A percentile compares a stretch with the other conserved stretches of the same genome.
phyloP scores from a whole-genome alignment of 371 early-diverging fungal species.

The Conidiobolus incongruus region DNA sequence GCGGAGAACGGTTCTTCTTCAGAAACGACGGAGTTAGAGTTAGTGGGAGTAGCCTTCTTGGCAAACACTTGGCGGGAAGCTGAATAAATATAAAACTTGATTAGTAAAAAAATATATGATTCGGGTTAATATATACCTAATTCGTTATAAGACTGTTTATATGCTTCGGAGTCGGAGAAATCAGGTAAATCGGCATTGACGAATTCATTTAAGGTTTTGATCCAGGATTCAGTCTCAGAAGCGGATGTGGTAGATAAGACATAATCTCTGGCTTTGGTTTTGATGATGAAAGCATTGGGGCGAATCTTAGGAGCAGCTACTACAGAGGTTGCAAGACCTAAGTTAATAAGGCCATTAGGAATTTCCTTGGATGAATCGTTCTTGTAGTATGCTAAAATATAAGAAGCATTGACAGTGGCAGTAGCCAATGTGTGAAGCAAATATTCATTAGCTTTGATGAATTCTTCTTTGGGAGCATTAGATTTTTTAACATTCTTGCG shows the following conservation, averaged over 20 bases:
- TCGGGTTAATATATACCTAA: not conserved
- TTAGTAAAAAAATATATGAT: not conserved
- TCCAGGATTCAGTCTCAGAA: constrained; percentile 15
- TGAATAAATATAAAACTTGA: too few species aligned
- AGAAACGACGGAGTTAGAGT: not conserved
- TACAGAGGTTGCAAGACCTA: constrained; percentile 12
- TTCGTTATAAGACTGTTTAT: constrained; percentile 2
- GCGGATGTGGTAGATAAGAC: constrained; percentile 14
- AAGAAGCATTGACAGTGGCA: constrained; percentile 14
- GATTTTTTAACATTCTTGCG: constrained; percentile 12
- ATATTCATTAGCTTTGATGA: constrained; percentile 12
- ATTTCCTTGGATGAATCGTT: constrained; percentile 11
- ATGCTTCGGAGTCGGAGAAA: constrained; percentile 3
- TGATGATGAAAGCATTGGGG: constrained; percentile 14
- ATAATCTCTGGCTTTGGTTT: constrained; percentile 15
- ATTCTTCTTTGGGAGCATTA: constrained; percentile 11
- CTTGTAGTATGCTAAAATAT: constrained; percentile 16
- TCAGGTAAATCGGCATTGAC: not conserved
- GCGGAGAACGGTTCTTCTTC: constrained; percentile 5
- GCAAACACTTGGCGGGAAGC: not conserved
- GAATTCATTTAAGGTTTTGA: constrained; percentile 10
- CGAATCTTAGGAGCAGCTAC: constrained; percentile 12
- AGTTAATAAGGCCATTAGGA: constrained; percentile 17
- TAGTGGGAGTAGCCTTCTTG: not conserved
- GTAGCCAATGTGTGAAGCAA: constrained; percentile 15